Evolutionary conservation across 2,329 filamentous ascomycete genomes (phyloP), one percentile per base, ranked within the genome.

Genomic region (Fusarium luffae): DNA sequence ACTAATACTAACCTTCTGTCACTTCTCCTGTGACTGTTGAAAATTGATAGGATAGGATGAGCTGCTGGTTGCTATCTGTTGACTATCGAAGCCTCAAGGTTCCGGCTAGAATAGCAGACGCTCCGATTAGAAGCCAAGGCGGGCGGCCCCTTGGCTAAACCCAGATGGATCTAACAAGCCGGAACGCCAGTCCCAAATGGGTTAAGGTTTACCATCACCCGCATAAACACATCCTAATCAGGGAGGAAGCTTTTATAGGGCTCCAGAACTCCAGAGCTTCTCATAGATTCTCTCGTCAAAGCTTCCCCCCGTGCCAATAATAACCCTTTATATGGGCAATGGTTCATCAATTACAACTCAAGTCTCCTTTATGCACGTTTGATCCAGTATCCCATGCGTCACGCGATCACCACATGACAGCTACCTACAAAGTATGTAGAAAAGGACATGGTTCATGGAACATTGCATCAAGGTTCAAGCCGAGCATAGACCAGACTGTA

Each of bases 121-220:
- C 25, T 43, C 34, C 56, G 34, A 37, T 37, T 37, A 30, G 12
- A 64, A 68, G 69, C 68, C 68, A 74, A 73, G 70, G 59, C 65
- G 68, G 70, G 52, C 60, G 58, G 57, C 65, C 57, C 60, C 58
- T 60, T 62, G 59, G 62, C 60, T 73, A 63, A 57, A 58, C 71
- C 66, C 30, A 66, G 63, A 73, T 73, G 69, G 66, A 11, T 59
- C 48, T 23, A 51, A 19, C 51, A 54, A 58, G 52, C 41, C 60
- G 50, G 28, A 16, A 40, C 37, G 11, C 71, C 63, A 73, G 41
- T n/a, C 70, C 65, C 14, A 50, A 55, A 21, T n/a, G 51, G 68
- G 8, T 59, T 74, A 73, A 27, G 34, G 59, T 28, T 43, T 41
- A 4, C 40, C 30, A 54, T 49, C 49, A 69, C 64, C 60, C 49